Conservation (phyloP, 495 filamentous ascomycete species). For the Amniculicola lignicola region DNA sequence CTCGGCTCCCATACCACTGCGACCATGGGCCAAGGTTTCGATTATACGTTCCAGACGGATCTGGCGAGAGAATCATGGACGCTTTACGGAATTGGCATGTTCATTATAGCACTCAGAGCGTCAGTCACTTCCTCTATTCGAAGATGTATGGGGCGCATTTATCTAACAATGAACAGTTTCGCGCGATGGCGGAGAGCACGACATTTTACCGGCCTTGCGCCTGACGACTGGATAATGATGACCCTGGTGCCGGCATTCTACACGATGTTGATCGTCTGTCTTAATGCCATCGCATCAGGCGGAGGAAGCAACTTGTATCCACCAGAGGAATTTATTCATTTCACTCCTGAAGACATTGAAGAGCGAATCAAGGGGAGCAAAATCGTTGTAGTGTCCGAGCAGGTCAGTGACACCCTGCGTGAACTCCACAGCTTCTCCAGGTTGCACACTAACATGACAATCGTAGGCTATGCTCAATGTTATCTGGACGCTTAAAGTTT, state of each 20-base stretch:
- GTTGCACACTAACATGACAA: not conserved
- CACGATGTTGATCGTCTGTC: slow-evolving; percentile 51
- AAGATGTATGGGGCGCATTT: not conserved
- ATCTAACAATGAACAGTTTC: slow-evolving; percentile 36
- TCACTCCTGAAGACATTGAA: slow-evolving; percentile 45
- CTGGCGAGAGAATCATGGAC: slow-evolving; percentile 31
- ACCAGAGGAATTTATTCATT: slow-evolving; percentile 40
- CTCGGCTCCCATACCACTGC: too few relatives aligned
- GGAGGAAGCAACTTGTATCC: slow-evolving; percentile 56
- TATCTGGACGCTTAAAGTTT: slow-evolving; percentile 52
- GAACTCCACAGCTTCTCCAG: not conserved
- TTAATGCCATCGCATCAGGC: slow-evolving; percentile 51
- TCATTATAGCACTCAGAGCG: slow-evolving; percentile 28
- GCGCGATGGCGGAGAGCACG: slow-evolving; percentile 49
- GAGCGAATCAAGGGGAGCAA: slow-evolving; percentile 53
- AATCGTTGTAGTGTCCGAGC: slow-evolving; percentile 56
- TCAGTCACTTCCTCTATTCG: not conserved
- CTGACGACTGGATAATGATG: slow-evolving; percentile 55
- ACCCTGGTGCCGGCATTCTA: slow-evolving; percentile 45
- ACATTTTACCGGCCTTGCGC: slow-evolving; percentile 41
- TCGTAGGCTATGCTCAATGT: slow-evolving; percentile 47
- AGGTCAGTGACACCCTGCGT: too few relatives aligned
- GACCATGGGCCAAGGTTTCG: slow-evolving; percentile 21
- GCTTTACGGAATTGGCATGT: slow-evolving; percentile 27
- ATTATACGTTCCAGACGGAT: slow-evolving; percentile 24